Percentiles rank a stretch among this genome's conserved stretches.
phyloP scores from a whole-genome alignment of 768 basidiomycete genomes.

The Rhizopogon vinicolor region DNA sequence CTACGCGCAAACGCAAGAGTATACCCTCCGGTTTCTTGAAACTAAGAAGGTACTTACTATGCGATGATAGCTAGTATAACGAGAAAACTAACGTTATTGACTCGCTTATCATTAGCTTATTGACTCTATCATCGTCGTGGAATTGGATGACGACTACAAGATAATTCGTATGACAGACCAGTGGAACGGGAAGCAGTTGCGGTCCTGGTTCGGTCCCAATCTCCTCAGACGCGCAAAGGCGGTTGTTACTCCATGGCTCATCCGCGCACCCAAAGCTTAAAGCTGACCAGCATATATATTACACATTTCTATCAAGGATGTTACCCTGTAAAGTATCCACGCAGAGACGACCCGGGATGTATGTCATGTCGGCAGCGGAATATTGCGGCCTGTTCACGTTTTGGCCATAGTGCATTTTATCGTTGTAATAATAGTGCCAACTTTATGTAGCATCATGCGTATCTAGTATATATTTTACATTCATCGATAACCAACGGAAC shows the following conservation, averaged over 20 bases:
- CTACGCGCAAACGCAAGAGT: slow-evolving; percentile 56
- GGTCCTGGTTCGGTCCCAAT: slow-evolving; percentile 42
- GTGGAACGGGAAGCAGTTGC: slow-evolving; percentile 53
- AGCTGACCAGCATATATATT: too few relatives aligned
- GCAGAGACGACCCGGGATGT: too few relatives aligned
- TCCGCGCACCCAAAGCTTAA: slow-evolving; percentile 40
- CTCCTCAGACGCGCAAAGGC: slow-evolving; percentile 48
- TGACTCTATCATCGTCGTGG: slow-evolving; percentile 57
- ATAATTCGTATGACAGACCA: slow-evolving; percentile 56
- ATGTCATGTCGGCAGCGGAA: too few relatives aligned
- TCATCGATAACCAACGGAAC: too few relatives aligned
- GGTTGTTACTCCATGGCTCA: slow-evolving; percentile 48
- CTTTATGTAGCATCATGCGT: too few relatives aligned
- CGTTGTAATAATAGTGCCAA: too few relatives aligned
- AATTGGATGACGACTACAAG: slow-evolving; percentile 61
- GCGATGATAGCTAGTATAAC: not conserved
- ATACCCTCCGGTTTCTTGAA: slow-evolving; percentile 48
- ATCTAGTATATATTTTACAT: too few relatives aligned
- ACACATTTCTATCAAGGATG: too few relatives aligned
- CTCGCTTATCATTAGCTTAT: slow-evolving; percentile 36
- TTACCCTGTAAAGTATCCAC: not conserved
- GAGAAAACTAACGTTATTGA: not conserved
- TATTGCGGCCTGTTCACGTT: too few relatives aligned
- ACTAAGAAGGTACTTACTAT: slow-evolving; percentile 42
- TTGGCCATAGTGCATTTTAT: too few relatives aligned